Evolutionary conservation across 2,329 filamentous ascomycete species (phyloP), one percentile per base, ranked within the genome.

Genomic region (Pseudocercospora musae): DNA sequence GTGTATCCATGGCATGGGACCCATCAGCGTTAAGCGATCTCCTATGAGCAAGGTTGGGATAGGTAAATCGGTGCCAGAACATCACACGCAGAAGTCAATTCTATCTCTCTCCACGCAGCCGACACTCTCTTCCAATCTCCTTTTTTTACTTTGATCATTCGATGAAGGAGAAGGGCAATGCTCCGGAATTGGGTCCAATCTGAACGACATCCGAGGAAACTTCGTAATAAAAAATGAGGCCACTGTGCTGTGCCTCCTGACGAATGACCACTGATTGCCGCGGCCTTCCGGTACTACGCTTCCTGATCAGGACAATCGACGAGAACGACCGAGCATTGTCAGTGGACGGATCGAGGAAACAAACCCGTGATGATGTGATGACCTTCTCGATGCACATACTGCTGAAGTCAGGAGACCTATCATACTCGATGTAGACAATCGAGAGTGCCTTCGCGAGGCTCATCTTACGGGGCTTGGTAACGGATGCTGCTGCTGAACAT

Each of bases 21-120:
- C 54, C 33, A 46, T 48, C 55, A 57, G 55, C 33, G 27, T 57
- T 57, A 33, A 54, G 52, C 52, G 52, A 54, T 54, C 29, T 54
- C 13, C 29, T 54, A 54, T 33, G 52, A 29, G 52, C 29, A 54
- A 23, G 29, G 52, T 54, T 21, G 48, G 48, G 21, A 25, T 29
- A 29, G 48, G 21, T n/a, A 29, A 27, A 29, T 29, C 20, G 11
- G 25, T 25, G 21, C 13, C 9, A 27, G 21, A 27, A 52, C 21
- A 52, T 23, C 48, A 27, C 15, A 23, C 15, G 18, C 48, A 25
- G 48, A 23, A 27, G 48, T 27, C 21, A 25, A 27, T n/a, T 25
- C 48, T 52, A 31, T 31, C 25, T 40, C 37, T 31, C 25, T 40
- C 37, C n/a, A 52, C 21, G 18, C n/a, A 27, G 21, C 23, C 13